A percentile compares a stretch with the other conserved stretches of the same genome.
Conservation (phyloP, 306 rosid species). For the Cicer bijugum region DNA sequence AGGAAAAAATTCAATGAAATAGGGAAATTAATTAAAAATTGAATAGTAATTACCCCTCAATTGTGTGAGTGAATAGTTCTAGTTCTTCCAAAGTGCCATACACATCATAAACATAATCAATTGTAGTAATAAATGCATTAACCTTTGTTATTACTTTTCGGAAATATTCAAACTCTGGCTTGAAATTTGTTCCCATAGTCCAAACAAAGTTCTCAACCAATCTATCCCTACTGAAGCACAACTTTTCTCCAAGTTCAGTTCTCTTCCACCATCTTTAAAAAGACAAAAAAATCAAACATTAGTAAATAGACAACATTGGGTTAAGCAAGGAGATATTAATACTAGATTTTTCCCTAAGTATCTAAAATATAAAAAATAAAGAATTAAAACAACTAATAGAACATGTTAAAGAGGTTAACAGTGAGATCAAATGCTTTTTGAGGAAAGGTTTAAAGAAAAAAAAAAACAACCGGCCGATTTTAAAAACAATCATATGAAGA, state of each 20-base stretch:
- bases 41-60: not conserved
- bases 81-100: conserved; percentile 22
- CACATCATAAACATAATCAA: conserved; percentile 18
- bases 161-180: not conserved
- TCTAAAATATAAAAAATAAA: too few species aligned
- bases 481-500: too few species aligned
- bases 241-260: not conserved
- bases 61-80: conserved; percentile 12
- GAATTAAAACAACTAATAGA: too few species aligned
- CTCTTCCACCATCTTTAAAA: conserved; percentile 19
- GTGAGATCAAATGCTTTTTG: too few species aligned
- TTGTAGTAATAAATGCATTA: not conserved
- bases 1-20: not conserved
- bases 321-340: too few species aligned
- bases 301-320: too few species aligned
- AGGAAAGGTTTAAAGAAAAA: too few species aligned
- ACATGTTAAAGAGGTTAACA: too few species aligned
- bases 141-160: not conserved
- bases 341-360: too few species aligned
- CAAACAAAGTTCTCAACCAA: conserved; percentile 14
- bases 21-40: not conserved
- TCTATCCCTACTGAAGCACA: conserved; percentile 2
- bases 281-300: too few species aligned
- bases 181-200: not conserved
- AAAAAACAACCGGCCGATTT: too few species aligned